Percentiles rank a stretch among this genome's conserved stretches.
phyloP scores from a whole-genome alignment of 1,284 basidiomycete species.

The Ustilago loliicola region DNA sequence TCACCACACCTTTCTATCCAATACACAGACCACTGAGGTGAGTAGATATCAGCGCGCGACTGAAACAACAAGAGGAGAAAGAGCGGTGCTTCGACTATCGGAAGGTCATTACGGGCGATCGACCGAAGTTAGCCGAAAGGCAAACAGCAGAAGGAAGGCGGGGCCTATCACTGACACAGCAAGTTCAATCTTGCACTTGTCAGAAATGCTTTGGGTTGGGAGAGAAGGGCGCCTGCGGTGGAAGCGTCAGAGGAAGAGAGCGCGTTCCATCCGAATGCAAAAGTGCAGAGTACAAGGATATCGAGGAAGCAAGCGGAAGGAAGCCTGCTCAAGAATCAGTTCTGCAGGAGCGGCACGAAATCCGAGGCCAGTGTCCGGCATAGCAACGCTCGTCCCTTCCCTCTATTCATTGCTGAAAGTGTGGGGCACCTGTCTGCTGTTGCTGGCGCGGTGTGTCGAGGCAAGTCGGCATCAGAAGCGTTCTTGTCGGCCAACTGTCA shows the following conservation, averaged over 20 bases:
- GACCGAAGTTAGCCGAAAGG: conserved; percentile 25
- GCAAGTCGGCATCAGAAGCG: too few relatives aligned
- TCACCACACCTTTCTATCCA: not conserved
- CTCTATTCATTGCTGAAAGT: not conserved
- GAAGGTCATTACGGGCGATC: conserved; percentile 10
- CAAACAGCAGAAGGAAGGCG: not conserved
- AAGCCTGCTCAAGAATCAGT: not conserved
- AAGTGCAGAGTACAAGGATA: not conserved
- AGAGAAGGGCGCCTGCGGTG: not conserved
- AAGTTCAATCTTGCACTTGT: not conserved
- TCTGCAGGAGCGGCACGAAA: not conserved
- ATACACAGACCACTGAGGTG: not conserved
- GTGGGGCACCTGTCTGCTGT: not conserved
- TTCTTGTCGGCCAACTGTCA: too few relatives aligned
- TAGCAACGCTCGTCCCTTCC: not conserved
- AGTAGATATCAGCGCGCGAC: not conserved
- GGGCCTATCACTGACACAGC: not conserved
- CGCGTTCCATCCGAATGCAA: conserved; percentile 5
- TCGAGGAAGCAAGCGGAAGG: not conserved
- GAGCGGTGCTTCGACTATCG: not conserved
- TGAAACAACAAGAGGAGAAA: not conserved
- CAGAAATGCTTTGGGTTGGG: not conserved
- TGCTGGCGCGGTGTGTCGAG: too few relatives aligned
- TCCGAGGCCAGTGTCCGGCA: not conserved
- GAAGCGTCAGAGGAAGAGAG: not conserved